Evolutionary conservation across 768 basidiomycete genomes (phyloP), one percentile per base, ranked within the genome.

Genomic region (Phlegmacium glaucopus): DNA sequence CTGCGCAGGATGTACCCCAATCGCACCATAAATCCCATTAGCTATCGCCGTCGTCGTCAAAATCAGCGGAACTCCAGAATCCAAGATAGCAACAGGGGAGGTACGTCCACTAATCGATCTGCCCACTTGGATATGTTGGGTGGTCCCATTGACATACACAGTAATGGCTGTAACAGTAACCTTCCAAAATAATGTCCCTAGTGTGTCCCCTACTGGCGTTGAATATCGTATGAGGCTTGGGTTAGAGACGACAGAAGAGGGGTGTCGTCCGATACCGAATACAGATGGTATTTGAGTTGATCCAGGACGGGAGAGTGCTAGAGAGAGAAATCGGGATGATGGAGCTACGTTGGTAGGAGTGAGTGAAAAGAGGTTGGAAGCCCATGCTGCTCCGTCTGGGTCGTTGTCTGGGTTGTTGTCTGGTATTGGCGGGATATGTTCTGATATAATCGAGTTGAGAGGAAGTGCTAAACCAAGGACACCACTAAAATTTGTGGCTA

Each of bases 381-480:
- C 67, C 63, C 84, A 71, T 0, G 82, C 61, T 3, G 87, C 84
- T 38, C 88, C 87, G 53, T 89, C 83, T 0, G 81, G 76, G 5
- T 64, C 51, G 63, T 82, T 72, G 39, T 61, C 67, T 9, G 69
- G 72, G n/a, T n/a, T n/a, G n/a, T n/a, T n/a, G n/a, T n/a, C n/a
- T n/a, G n/a, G n/a, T 15, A 68, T 68, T 1, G 85, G 72, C 0
- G 77, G 70, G 17, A 90, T 70, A 1, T 34, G 6, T 1, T 61
- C 43, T 4, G 82, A 72, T 43, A 91, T 90, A 50, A 82, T 53
- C n/a, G 83, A 85, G 65, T 89, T 81, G 39, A 71, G 65, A 17
- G 89, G 85, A 18, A 90, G 80, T 1, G 87, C 85, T 39, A 91
- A 80, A 13, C 88, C 89, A 5, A 90, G 73, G 42, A 90, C 75